Base-by-base conservation (phyloP, 1,284 basidiomycete genomes). In the Hortiboletus rubellus region DNA sequence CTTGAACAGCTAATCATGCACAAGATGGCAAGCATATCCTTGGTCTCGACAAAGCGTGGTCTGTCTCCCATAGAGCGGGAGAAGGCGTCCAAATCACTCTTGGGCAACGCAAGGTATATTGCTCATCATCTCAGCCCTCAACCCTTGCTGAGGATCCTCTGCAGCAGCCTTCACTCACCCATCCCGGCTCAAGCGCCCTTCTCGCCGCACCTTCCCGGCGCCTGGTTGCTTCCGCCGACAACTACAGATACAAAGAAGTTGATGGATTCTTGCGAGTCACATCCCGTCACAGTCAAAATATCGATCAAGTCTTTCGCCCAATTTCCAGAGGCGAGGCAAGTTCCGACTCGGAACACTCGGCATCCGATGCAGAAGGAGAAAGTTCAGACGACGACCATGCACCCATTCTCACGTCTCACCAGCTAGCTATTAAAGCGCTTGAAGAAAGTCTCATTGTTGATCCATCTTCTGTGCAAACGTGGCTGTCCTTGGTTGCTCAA, bases 401-500 rank as follows among this genome's bases (percentile, higher is more conserved):
- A 14, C 67, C 57, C 11, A 59, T 67, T 44, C 71, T 84, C 49
- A 79, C 82, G 22, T 76, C 87, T 12, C 77, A 84, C 60, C 83
- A 89, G 68, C 74, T 80, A 58, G 78, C 79, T 2, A 73, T 89
- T 52, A 82, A 80, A 63, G 63, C 70, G 8, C 75, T 92, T 9
- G 87, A 91, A 66, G 78, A 82, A 54, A 71, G 75, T 30, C 70
- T 92, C 4, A 63, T 72, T 15, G 65, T 65, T 8, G 71, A 86
- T 55, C 86, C 88, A 9, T 72, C 76, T 3, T 81, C 82, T 12
- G 71, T 82, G 14, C 62, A 76, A 11, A 76, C 75, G 9, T 94
- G 92, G 91, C 72, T 91, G n/a, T 75, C 78, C 5, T 76, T 93
- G 22, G 71, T 92, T 24, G 78, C 80, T 2, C 80, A 85, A 55